Percentiles rank a stretch among this genome's conserved stretches.
Conservation (phyloP, 192 early-diverging fungal species). For the Coemansia sp. region DNA sequence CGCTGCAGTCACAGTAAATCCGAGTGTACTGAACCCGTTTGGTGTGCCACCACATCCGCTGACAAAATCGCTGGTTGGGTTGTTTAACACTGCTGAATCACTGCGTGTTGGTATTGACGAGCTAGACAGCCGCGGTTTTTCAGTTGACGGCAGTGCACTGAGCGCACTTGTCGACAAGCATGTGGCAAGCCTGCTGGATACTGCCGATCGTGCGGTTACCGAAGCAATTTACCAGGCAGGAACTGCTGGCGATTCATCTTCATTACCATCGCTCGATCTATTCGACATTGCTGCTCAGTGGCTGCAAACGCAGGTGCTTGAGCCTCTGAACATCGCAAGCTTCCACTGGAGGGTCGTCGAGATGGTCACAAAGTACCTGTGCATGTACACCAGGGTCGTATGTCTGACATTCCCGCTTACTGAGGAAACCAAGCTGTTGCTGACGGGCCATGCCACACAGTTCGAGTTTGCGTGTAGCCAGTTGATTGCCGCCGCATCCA, state of each 20-base stretch:
- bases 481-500: slow-evolving; percentile 3
- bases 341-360: slow-evolving; percentile 1
- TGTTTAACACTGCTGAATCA: slow-evolving; percentile 20
- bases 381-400: slow-evolving; percentile 8
- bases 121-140: slow-evolving; percentile 6
- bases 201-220: slow-evolving; percentile 9
- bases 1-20: not conserved
- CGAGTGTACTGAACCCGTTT: slow-evolving; percentile 12
- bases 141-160: not conserved
- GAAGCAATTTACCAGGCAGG: slow-evolving; percentile 8
- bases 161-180: slow-evolving; percentile 11
- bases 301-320: slow-evolving; percentile 30
- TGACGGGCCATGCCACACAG: slow-evolving; percentile 29
- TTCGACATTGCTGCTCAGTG: slow-evolving; percentile 27
- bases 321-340: slow-evolving; percentile 3
- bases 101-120: slow-evolving; percentile 14
- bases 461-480: slow-evolving; percentile 49
- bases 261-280: not conserved
- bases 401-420: slow-evolving; percentile 30
- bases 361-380: slow-evolving; percentile 17
- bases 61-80: slow-evolving; percentile 16
- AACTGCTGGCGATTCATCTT: not conserved
- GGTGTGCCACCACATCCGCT: slow-evolving; percentile 6
- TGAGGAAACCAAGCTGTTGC: slow-evolving; percentile 24
- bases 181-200: slow-evolving; percentile 1